phyloP scores from a whole-genome alignment of 1,284 basidiomycete genomes.

The Vanrija humicola region DNA sequence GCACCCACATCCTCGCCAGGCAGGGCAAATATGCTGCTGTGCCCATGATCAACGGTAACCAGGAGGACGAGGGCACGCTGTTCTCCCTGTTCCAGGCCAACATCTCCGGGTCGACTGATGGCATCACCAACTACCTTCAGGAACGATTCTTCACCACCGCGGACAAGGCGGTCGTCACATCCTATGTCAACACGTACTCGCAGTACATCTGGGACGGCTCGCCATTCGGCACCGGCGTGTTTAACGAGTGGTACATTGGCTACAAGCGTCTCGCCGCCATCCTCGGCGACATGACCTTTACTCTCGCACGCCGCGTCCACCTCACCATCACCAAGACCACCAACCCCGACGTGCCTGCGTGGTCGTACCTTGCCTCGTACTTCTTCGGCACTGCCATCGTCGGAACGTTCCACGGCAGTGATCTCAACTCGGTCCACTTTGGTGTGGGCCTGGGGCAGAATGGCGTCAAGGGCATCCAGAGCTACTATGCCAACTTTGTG shows the following conservation, averaged over 20 bases:
- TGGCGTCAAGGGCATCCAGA: constrained; percentile 11
- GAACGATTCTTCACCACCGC: constrained; percentile 20
- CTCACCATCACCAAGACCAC: neutral
- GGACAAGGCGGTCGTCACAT: constrained; percentile 9
- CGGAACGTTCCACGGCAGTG: constrained; percentile 15
- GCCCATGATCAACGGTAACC: constrained; percentile 21
- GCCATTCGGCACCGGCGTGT: constrained; percentile 11
- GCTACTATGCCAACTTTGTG: constrained; percentile 20
- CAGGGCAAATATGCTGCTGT: constrained; percentile 10
- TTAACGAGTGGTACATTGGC: constrained; percentile 18
- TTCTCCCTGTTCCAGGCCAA: constrained; percentile 28
- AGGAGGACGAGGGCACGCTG: constrained; percentile 22
- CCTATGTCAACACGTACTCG: constrained; percentile 30
- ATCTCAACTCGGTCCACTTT: constrained; percentile 18
- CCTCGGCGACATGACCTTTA: constrained; percentile 14
- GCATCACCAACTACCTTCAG: constrained; percentile 17
- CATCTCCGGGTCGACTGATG: constrained; percentile 16
- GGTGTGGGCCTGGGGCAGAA: constrained; percentile 11
- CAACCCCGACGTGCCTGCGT: constrained; percentile 14
- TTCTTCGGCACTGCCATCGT: constrained; percentile 13
- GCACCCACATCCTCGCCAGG: constrained; percentile 34
- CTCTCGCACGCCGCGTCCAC: constrained; percentile 15
- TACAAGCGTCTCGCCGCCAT: constrained; percentile 19
- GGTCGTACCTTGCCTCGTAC: constrained; percentile 20
- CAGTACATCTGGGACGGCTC: constrained; percentile 19